phyloP scores from a whole-genome alignment of 106 monocot genomes.

The Ottelia alismoides region DNA sequence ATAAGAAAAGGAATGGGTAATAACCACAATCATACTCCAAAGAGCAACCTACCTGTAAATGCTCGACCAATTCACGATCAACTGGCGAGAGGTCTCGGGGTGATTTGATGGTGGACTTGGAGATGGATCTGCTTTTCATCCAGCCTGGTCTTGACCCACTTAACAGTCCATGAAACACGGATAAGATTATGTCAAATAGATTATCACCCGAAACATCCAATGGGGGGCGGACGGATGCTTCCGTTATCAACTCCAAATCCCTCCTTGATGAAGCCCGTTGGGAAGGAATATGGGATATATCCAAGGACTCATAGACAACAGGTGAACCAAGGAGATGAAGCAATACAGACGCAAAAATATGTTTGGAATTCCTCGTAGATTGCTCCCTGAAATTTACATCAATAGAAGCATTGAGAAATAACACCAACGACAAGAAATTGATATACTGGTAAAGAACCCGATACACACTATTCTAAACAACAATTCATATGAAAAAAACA shows the following conservation, averaged over 20 bases:
- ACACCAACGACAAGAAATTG: no score
- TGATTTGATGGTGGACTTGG: constrained; percentile 50
- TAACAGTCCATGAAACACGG: constrained; percentile 66
- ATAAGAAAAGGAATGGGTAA: no score
- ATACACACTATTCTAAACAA: no score
- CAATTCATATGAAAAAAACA: no score
- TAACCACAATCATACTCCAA: no score
- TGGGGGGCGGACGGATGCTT: constrained; percentile 19
- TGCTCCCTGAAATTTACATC: no score
- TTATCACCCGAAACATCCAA: constrained; percentile 47
- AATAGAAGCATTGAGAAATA: no score
- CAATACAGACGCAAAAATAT: constrained; percentile 54
- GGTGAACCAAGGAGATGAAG: constrained; percentile 63
- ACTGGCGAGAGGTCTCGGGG: constrained; percentile 60
- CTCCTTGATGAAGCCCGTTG: constrained; percentile 17
- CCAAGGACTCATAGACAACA: constrained; percentile 68
- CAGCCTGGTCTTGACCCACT: constrained; percentile 77
- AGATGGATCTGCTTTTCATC: constrained; percentile 52
- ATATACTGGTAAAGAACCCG: no score
- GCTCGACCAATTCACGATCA: constrained; percentile 65
- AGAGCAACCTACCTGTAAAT: constrained; percentile 69
- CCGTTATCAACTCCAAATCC: constrained; percentile 21
- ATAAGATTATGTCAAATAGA: constrained; percentile 79
- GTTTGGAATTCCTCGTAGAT: constrained; percentile 52
- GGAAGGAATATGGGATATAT: constrained; percentile 25